Conservation (phyloP, 345 rosid genomes). For the Citrus reticulata region DNA sequence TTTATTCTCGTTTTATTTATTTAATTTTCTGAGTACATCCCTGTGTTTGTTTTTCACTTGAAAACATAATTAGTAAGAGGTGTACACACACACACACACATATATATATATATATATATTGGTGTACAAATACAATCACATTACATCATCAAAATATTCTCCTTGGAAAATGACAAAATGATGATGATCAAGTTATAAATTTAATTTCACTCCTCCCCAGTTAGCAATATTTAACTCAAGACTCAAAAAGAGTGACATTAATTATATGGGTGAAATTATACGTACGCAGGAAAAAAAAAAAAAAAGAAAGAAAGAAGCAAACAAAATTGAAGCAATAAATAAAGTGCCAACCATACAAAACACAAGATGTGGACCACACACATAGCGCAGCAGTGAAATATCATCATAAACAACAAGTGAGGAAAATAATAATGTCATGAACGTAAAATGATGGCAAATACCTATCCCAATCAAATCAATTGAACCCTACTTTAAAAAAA, state of each 20-base stretch:
- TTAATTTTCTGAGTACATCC: neutral
- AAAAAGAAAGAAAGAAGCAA: neutral
- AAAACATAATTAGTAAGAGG: no score
- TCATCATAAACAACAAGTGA: neutral
- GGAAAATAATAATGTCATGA: neutral
- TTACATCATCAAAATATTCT: neutral
- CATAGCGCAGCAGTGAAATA: neutral
- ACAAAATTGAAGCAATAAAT: neutral
- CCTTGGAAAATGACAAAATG: neutral
- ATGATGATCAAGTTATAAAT: neutral
- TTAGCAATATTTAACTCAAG: neutral
- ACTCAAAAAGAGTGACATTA: neutral
- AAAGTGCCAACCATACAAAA: neutral
- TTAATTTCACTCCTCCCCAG: no score
- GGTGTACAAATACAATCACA: neutral
- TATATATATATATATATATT: neutral
- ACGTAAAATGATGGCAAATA: neutral
- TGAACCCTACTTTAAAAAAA: neutral
- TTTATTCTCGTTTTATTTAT: neutral
- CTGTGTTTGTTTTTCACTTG: no score
- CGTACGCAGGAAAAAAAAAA: no score
- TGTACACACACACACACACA: neutral
- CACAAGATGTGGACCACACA: neutral
- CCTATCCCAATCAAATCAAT: neutral
- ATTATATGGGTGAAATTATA: no score